Percentiles rank a stretch among this genome's conserved stretches.
phyloP scores from a whole-genome alignment of 1,284 basidiomycete species.

The Anthracocystis walkeri region DNA sequence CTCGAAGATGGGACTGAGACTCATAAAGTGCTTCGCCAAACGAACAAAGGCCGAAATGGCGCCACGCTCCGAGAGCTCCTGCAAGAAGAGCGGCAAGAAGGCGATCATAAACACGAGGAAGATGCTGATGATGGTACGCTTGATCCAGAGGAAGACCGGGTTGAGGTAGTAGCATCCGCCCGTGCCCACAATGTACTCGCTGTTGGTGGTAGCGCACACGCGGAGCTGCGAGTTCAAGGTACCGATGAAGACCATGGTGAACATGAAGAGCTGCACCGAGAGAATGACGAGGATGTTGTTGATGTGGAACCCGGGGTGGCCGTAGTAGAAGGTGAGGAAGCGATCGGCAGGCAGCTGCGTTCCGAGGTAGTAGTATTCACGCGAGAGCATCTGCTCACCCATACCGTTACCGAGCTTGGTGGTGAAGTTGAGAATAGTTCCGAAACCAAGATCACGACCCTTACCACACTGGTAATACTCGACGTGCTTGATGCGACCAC shows the following conservation, averaged over 20 bases:
- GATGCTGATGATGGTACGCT: conserved; percentile 69
- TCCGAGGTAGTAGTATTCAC: conserved; percentile 98
- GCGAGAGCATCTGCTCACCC: conserved; percentile 99
- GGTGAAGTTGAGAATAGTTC: conserved; percentile 98
- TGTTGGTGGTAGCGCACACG: conserved; percentile 65
- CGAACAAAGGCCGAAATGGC: conserved; percentile 67
- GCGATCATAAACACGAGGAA: conserved; percentile 70
- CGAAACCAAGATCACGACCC: conserved; percentile 97
- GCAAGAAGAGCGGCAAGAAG: conserved; percentile 69
- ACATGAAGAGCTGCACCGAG: conserved; percentile 69
- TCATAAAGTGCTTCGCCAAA: conserved; percentile 68
- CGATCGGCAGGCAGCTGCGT: conserved; percentile 98
- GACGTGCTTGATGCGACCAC: conserved; percentile 97
- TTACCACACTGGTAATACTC: conserved; percentile 98
- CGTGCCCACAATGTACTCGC: conserved; percentile 65
- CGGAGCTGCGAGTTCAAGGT: conserved; percentile 67
- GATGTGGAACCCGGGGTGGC: conserved; percentile 99
- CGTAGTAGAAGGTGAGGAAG: conserved; percentile 99
- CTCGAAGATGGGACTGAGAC: conserved; percentile 68
- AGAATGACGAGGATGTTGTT: conserved; percentile 88
- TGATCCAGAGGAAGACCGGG: conserved; percentile 69
- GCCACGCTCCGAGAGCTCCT: conserved; percentile 69
- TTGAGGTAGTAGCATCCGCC: conserved; percentile 69
- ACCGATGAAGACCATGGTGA: conserved; percentile 68
- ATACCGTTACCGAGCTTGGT: conserved; percentile 99